phyloP scores from a whole-genome alignment of 192 early-diverging fungal genomes.

The Coemansia sp. region DNA sequence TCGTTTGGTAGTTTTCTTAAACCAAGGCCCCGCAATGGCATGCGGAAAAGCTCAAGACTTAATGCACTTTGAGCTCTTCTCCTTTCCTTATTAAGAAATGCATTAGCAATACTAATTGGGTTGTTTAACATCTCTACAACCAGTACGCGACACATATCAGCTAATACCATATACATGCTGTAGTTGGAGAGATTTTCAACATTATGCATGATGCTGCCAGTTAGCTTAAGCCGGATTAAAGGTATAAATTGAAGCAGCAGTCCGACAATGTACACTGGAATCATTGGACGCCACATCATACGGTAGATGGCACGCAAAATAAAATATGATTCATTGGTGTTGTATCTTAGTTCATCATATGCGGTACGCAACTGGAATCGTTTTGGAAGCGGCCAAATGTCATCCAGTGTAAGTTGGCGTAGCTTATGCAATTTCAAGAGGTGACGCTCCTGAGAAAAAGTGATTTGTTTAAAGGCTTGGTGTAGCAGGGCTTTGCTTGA shows the following conservation, averaged over 20 bases:
- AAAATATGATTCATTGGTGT: constrained; percentile 28
- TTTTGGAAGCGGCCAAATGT: not conserved
- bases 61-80: not conserved
- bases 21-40: constrained; percentile 18
- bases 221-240: constrained; percentile 2
- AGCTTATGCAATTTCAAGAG: not conserved
- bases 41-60: constrained; percentile 21
- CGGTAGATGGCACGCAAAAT: constrained; percentile 34
- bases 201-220: constrained; percentile 17
- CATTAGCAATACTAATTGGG: not conserved
- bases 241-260: constrained; percentile 3
- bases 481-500: not conserved
- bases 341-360: constrained; percentile 22
- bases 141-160: not conserved
- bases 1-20: constrained; percentile 6
- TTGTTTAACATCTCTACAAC: constrained; percentile 6
- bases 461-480: not conserved
- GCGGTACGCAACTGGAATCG: constrained; percentile 1
- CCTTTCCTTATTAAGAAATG: not conserved
- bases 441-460: not conserved
- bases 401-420: not conserved
- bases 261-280: constrained; percentile 27
- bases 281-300: constrained; percentile 33
- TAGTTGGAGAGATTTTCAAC: constrained; percentile 15
- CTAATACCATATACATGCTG: constrained; percentile 25